Conservation (phyloP, 192 early-diverging fungal genomes). For the Coemansia sp. region DNA sequence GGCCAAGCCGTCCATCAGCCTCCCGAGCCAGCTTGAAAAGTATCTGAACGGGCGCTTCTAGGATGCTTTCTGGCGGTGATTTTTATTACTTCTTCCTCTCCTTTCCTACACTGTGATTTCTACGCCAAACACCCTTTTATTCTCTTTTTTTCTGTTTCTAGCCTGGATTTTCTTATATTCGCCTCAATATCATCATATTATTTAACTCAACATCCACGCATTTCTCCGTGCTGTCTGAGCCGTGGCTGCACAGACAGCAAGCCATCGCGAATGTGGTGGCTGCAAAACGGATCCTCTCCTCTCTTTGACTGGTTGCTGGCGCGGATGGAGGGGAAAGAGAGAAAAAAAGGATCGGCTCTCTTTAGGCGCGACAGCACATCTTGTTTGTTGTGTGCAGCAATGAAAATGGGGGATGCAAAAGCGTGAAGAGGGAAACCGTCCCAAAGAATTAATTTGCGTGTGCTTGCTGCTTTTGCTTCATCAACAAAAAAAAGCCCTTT, state of each 20-base stretch:
- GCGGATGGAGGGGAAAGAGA: not conserved
- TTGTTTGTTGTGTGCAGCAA: not conserved
- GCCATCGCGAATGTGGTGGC: too few relatives aligned
- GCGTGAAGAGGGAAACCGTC: not conserved
- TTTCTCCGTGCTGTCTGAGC: too few relatives aligned
- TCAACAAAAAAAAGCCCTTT: not conserved
- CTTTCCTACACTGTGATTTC: conserved; percentile 11
- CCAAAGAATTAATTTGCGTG: not conserved
- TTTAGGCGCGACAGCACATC: not conserved
- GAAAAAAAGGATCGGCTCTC: not conserved
- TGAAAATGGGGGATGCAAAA: not conserved
- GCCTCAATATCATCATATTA: not conserved
- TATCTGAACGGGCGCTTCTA: conserved; percentile 56
- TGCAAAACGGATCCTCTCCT: too few relatives aligned
- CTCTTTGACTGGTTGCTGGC: not conserved
- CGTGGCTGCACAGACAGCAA: too few relatives aligned
- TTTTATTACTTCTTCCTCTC: not conserved
- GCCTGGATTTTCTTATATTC: not conserved
- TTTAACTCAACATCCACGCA: not conserved
- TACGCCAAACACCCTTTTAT: not conserved
- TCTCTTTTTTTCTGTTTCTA: not conserved
- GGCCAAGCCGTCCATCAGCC: conserved; percentile 37
- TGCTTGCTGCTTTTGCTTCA: not conserved
- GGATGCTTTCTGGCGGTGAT: not conserved
- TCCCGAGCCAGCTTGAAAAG: conserved; percentile 35